These are phyloP conservation scores for Puccinia hordei DNA, from an alignment of 1,284 basidiomycete genomes.

Conservation along the genomic window DNA sequence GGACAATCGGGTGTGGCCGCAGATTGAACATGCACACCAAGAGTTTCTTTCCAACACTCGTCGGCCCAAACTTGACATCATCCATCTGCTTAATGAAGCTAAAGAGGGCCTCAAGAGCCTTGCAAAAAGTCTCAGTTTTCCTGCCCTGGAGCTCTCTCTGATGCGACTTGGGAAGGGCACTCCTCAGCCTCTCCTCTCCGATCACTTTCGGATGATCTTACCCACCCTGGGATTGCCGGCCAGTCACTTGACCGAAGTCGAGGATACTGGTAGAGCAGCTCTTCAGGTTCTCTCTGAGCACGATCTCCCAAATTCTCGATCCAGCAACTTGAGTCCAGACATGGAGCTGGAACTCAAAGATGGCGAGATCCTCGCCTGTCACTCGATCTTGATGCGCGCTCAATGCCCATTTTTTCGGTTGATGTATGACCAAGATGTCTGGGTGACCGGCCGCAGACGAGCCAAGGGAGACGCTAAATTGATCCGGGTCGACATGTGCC, in stretches of 20 bases:
- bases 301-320: constrained; percentile 14
- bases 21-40: constrained; percentile 61
- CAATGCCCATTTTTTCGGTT: constrained; percentile 81
- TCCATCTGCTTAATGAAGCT: constrained; percentile 64
- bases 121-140: constrained; percentile 66
- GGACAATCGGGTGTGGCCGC: constrained; percentile 72
- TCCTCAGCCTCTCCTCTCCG: constrained; percentile 63
- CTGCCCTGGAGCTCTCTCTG: constrained; percentile 64
- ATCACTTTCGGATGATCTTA: constrained; percentile 61
- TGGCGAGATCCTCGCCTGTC: constrained; percentile 67
- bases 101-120: constrained; percentile 67
- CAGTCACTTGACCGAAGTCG: constrained; percentile 13
- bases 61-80: constrained; percentile 53
- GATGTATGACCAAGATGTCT: constrained; percentile 82
- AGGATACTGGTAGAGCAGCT: neutral
- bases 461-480: constrained; percentile 60
- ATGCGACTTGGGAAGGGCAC: constrained; percentile 56
- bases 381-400: constrained; percentile 76
- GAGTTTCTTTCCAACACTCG: constrained; percentile 52
- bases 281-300: neutral
- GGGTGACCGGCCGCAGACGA: constrained; percentile 72
- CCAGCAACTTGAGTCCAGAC: constrained; percentile 65
- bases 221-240: neutral
- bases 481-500: constrained; percentile 71
- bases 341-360: constrained; percentile 76